A percentile compares a stretch with the other conserved stretches of the same genome.
Evolutionary conservation across 225 moss, liverwort and hornwort species (phyloP).

Genomic region (Sphagnum contortum): DNA sequence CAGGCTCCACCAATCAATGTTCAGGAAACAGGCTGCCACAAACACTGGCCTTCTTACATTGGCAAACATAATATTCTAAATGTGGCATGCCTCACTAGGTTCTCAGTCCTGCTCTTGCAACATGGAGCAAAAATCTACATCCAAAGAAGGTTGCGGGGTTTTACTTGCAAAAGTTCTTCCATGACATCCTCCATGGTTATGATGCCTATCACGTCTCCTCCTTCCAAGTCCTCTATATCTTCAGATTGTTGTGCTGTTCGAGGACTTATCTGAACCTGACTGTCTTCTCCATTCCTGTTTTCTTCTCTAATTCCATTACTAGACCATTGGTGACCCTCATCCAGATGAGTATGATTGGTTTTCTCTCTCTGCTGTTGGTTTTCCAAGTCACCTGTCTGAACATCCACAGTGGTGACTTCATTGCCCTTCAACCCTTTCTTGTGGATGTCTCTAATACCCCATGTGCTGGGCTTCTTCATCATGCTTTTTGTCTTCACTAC

Average conservation of each 20-base stretch:
- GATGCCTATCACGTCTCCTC: slow-evolving; percentile 48
- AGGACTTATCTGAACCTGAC: slow-evolving; percentile 3
- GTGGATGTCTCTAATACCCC: slow-evolving; percentile 13
- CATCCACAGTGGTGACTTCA: slow-evolving; percentile 15
- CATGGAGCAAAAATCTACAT: no score
- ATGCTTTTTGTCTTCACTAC: slow-evolving; percentile 17
- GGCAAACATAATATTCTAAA: no score
- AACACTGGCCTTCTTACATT: no score
- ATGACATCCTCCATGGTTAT: slow-evolving; percentile 68
- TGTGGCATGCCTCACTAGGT: no score
- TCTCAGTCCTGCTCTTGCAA: no score
- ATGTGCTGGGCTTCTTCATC: slow-evolving; percentile 6
- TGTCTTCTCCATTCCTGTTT: slow-evolving; percentile 9
- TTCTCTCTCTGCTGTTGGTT: not conserved
- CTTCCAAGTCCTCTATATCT: slow-evolving; percentile 16
- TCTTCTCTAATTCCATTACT: slow-evolving; percentile 11
- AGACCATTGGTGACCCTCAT: slow-evolving; percentile 3
- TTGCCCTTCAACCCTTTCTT: slow-evolving; percentile 21
- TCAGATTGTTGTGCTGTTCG: not conserved
- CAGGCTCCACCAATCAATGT: no score
- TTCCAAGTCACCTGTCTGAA: slow-evolving; percentile 19
- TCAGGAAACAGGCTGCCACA: no score
- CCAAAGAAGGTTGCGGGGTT: no score
- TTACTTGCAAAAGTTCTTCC: slow-evolving; percentile 64
- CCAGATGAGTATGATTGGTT: no score